Percentiles rank a stretch among this genome's conserved stretches.
Conservation (phyloP, 2,329 filamentous ascomycete species). For the Nigrograna mackinnonii region DNA sequence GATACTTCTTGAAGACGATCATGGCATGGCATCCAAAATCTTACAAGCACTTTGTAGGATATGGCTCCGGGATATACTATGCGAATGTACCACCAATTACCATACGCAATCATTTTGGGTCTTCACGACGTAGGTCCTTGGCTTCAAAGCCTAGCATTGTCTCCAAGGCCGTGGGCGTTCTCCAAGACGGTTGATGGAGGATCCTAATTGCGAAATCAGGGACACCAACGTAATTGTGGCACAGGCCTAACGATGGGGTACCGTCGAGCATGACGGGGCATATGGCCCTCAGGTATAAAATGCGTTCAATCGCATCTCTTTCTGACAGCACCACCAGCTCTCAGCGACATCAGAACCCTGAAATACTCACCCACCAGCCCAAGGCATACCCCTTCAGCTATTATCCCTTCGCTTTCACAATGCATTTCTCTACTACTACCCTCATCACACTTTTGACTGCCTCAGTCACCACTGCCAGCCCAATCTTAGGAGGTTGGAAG, state of each 20-base stretch:
- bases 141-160: neutral
- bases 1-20: constrained; percentile 28
- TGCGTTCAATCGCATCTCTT: neutral
- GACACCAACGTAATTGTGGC: neutral
- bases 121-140: neutral
- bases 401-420: constrained; percentile 8
- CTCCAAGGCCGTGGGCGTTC: neutral
- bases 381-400: neutral
- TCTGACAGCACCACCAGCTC: constrained; percentile 2
- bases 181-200: neutral
- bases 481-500: constrained; percentile 21
- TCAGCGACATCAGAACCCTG: constrained; percentile 8
- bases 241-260: neutral
- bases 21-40: constrained; percentile 9
- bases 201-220: neutral
- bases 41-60: too few species aligned
- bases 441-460: constrained; percentile 21
- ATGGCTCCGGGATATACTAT: too few species aligned
- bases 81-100: neutral
- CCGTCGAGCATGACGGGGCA: neutral
- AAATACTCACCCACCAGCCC: neutral
- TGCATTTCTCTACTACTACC: constrained; percentile 25
- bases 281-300: neutral
- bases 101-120: neutral
- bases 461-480: constrained; percentile 20